A percentile compares a stretch with the other conserved stretches of the same genome.
These are phyloP conservation scores for Xerocomellus chrysenteron DNA, from an alignment of 768 basidiomycete genomes.

Conservation along the genomic window DNA sequence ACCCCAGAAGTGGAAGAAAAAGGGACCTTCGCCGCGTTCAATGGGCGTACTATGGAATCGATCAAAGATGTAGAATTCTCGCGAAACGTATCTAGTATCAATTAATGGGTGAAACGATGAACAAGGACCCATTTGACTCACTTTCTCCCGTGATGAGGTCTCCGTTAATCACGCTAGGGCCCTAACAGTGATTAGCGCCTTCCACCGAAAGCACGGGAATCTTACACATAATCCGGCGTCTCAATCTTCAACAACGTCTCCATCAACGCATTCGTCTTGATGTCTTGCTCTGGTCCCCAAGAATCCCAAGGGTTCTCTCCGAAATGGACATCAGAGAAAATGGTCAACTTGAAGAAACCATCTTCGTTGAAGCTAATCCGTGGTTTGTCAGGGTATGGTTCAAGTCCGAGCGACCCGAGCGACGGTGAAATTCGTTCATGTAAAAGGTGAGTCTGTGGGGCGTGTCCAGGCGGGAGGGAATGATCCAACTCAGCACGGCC, in stretches of 20 bases:
- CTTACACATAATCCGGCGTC: conserved; percentile 69
- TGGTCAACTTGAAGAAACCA: conserved; percentile 67
- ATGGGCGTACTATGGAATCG: conserved; percentile 60
- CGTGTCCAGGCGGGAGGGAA: neutral
- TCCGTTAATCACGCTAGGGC: conserved; percentile 61
- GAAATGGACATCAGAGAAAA: conserved; percentile 75
- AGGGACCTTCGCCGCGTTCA: conserved; percentile 55
- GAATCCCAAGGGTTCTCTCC: conserved; percentile 73
- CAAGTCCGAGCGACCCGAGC: conserved; percentile 9
- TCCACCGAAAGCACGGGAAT: neutral
- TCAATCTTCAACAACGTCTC: conserved; percentile 53
- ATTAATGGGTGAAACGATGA: neutral
- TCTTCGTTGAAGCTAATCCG: conserved; percentile 55
- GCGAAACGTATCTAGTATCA: conserved; percentile 52
- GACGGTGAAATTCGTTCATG: neutral
- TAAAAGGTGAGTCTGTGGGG: neutral
- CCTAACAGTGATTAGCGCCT: neutral
- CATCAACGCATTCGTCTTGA: conserved; percentile 61
- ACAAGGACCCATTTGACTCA: conserved; percentile 17
- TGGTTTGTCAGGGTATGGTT: conserved; percentile 48
- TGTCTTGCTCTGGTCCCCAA: conserved; percentile 69
- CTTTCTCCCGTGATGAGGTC: conserved; percentile 75
- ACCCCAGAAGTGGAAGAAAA: conserved; percentile 74
- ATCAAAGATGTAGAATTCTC: conserved; percentile 68
- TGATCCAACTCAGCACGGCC: neutral